Percentiles rank a stretch among this genome's conserved stretches.
These are phyloP conservation scores for Cladosporium sp. DNA, from an alignment of 2,329 filamentous ascomycete genomes.

Conservation along the genomic window DNA sequence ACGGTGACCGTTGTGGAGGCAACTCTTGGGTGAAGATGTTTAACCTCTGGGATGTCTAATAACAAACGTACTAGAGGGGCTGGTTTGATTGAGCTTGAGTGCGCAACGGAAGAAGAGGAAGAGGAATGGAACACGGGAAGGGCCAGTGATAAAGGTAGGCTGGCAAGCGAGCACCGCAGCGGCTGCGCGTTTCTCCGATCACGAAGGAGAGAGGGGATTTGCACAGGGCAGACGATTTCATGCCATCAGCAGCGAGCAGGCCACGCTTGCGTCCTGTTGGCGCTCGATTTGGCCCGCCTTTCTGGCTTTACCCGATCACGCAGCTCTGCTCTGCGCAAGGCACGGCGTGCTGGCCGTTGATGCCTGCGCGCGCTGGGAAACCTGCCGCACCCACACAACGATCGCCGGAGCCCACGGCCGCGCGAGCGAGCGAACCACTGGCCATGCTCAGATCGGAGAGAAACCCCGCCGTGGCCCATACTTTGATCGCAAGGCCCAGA, in stretches of 20 bases:
- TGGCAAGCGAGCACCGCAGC: constrained; percentile 13
- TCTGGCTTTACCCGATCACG: constrained; percentile 4
- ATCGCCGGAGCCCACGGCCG: constrained; percentile 3
- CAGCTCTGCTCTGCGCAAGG: constrained; percentile 11
- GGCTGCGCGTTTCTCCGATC: constrained; percentile 16
- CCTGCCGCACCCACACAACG: constrained; percentile 2
- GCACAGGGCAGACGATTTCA: constrained; percentile 10
- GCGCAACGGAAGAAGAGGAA: constrained; percentile 5
- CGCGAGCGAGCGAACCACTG: constrained; percentile 11
- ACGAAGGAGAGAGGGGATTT: constrained; percentile 1
- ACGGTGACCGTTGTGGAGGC: not conserved
- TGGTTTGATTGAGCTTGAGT: constrained; percentile 1
- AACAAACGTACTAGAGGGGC: constrained; percentile 21
- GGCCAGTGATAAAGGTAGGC: constrained; percentile 16
- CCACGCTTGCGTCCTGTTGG: constrained; percentile 13
- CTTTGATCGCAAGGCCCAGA: constrained; percentile 12
- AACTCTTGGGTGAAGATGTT: not conserved
- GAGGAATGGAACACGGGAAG: constrained; percentile 15
- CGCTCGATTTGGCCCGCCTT: constrained; percentile 7
- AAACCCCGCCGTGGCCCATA: not conserved
- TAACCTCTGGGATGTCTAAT: constrained; percentile 23
- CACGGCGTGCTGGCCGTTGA: not conserved
- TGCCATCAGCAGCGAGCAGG: constrained; percentile 11
- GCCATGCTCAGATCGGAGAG: constrained; percentile 13
- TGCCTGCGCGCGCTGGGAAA: constrained; percentile 5